A percentile compares a stretch with the other conserved stretches of the same genome.
Conservation (phyloP, 2,329 filamentous ascomycete genomes). For the Thielaviopsis musarum region DNA sequence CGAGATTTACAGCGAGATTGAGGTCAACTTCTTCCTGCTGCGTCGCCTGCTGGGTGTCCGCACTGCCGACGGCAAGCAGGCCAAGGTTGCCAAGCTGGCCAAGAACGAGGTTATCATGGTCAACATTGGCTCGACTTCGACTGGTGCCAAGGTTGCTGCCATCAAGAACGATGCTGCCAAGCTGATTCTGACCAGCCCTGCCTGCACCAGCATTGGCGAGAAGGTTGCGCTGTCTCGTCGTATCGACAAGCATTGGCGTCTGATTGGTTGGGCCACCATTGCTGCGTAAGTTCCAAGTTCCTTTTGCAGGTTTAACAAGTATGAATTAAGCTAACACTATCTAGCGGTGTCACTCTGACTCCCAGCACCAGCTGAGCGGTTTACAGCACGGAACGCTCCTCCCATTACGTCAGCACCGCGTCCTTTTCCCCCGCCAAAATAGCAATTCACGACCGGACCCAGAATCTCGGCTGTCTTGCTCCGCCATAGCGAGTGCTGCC, state of each 20-base stretch:
- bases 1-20: conserved; percentile 94
- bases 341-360: conserved; percentile 38
- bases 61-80: conserved; percentile 95
- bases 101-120: conserved; percentile 99
- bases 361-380: conserved; percentile 28
- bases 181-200: conserved; percentile 78
- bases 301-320: conserved; percentile 4
- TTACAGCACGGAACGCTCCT: conserved; percentile 3
- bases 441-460: background rate
- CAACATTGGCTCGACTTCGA: conserved; percentile 95
- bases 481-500: background rate
- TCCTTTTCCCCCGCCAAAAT: background rate
- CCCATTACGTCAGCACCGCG: background rate
- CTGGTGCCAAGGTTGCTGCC: conserved; percentile 89
- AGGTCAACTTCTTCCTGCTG: conserved; percentile 98
- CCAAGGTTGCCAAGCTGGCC: conserved; percentile 92
- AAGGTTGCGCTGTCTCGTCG: conserved; percentile 92
- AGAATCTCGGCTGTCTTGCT: background rate
- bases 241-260: conserved; percentile 98
- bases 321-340: conserved; percentile 15
- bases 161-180: conserved; percentile 97
- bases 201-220: conserved; percentile 93
- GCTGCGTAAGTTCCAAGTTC: conserved; percentile 36
- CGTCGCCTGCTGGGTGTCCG: conserved; percentile 89
- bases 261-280: conserved; percentile 82